These are phyloP conservation scores for Salix dunnii DNA, from an alignment of 345 rosid species.

Conservation along the genomic window DNA sequence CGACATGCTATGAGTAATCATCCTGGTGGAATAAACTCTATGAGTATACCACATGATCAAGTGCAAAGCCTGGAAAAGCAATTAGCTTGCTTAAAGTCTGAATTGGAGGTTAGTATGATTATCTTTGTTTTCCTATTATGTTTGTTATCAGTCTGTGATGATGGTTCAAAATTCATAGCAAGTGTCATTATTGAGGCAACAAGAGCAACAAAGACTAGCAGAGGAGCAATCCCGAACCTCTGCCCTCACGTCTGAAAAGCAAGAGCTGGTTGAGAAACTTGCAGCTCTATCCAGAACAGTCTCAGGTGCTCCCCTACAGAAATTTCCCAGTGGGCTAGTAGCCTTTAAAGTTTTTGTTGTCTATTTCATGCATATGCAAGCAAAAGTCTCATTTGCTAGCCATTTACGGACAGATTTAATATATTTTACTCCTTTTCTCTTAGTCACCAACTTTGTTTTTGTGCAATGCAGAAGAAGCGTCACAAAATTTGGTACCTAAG, in stretches of 20 bases:
- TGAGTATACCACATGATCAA: slow-evolving; percentile 52
- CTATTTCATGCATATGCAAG: not conserved
- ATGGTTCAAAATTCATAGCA: slow-evolving; percentile 43
- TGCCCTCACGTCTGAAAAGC: slow-evolving; percentile 62
- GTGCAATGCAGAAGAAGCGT: slow-evolving; percentile 42
- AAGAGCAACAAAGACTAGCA: slow-evolving; percentile 46
- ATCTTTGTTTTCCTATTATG: slow-evolving; percentile 2
- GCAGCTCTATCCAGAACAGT: slow-evolving; percentile 38
- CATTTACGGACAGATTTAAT: not conserved
- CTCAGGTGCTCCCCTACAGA: slow-evolving; percentile 41
- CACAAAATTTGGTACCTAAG: slow-evolving; percentile 38
- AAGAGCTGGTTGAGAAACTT: slow-evolving; percentile 65
- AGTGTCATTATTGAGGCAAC: slow-evolving; percentile 59
- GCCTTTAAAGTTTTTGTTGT: not conserved
- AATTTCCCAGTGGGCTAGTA: not conserved
- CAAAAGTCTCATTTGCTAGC: not conserved
- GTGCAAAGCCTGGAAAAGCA: slow-evolving; percentile 67
- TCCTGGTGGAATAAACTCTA: slow-evolving; percentile 41
- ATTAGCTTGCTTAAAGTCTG: slow-evolving; percentile 55
- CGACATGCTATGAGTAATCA: slow-evolving; percentile 59
- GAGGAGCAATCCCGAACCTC: slow-evolving; percentile 71
- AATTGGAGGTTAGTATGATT: slow-evolving; percentile 55
- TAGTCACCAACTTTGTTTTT: not conserved
- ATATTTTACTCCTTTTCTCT: not conserved
- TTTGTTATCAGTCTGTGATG: slow-evolving; percentile 26